Base-by-base conservation (phyloP, 768 basidiomycete genomes). In the Termitomyces sp. region DNA sequence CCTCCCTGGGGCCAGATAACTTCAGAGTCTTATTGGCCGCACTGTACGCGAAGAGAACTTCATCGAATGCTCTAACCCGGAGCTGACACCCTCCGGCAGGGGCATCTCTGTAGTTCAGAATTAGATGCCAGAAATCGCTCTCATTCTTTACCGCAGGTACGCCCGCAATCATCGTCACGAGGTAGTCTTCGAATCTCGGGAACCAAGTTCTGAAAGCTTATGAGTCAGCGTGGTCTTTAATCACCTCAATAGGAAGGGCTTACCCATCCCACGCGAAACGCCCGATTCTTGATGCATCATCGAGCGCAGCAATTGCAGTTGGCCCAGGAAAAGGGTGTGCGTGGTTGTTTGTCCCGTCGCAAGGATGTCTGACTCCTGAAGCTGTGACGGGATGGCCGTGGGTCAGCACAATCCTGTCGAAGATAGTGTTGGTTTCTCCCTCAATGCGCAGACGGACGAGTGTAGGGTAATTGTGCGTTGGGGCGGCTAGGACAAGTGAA, bases 301-400 rank as follows among this genome's bases (percentile, higher is more conserved):
- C 79, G 17, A 83, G 71, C 12, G 81, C 81, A 46, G 73, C 76
- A 7, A 76, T 80, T 52, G 73, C 73, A 0, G 79, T 80, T 10
- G 79, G 74, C 4, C 77, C 79, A 3, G 79, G 76, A 25, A 56
- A 54, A 6, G 66, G 68, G 51, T 80, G 74, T 0, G 60, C 65
- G 12, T 68, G 50, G 51, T 73, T 64, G 61, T 81, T 81, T 14
- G 77, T 79, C 10, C 81, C 80, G 66, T 81, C 77, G 67, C 81
- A 81, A 47, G 73, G 77, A 56, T 76, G 76, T 9, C 67, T 76
- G 4, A 74, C 78, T 4, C 77, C 78, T 3, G 72, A 73, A 9
- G 64, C 49, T 0, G 77, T 75, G 12, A 81, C 71, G 48, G 75
- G 66, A 60, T 78, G 79, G n/a, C 79, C 79, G 42, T 56, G 64